These are phyloP conservation scores for Mortierella hygrophila DNA, from an alignment of 192 early-diverging fungal genomes.

Conservation along the genomic window DNA sequence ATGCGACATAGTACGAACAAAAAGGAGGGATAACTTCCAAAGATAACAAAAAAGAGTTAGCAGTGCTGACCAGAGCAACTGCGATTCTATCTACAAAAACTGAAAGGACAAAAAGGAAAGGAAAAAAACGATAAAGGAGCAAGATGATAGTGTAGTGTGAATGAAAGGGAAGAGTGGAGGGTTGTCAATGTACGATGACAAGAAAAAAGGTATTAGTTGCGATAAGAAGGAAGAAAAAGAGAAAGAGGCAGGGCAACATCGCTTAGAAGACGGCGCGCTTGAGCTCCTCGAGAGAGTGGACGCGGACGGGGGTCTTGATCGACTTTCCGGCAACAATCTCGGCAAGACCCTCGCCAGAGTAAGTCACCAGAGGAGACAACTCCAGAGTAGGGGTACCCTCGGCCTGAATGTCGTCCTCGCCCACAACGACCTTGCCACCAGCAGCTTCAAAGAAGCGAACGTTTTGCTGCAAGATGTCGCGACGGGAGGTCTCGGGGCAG, in stretches of 20 bases:
- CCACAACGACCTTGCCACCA: conserved; percentile 78
- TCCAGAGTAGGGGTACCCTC: conserved; percentile 71
- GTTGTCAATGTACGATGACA: background rate
- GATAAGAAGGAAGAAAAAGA: background rate
- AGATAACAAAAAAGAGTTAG: background rate
- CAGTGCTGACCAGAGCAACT: no score
- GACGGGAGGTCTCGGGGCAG: conserved; percentile 91
- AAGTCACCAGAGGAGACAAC: conserved; percentile 90
- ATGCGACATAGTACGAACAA: no score
- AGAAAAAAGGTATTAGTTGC: background rate
- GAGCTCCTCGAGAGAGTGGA: conserved; percentile 38
- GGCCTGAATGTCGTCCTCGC: conserved; percentile 55
- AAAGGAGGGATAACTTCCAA: background rate
- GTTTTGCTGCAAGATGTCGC: conserved; percentile 88
- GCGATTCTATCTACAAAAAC: no score
- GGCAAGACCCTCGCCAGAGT: conserved; percentile 90
- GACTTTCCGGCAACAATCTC: conserved; percentile 81
- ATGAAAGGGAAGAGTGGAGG: background rate
- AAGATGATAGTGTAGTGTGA: background rate
- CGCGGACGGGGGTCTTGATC: conserved; percentile 66
- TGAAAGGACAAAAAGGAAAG: background rate
- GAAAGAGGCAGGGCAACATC: background rate
- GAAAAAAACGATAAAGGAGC: background rate
- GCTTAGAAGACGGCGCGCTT: conserved; percentile 36
- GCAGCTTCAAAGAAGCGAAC: conserved; percentile 85